Percentiles rank a stretch among this genome's conserved stretches.
Evolutionary conservation across 1,139 yeast species (phyloP).

Genomic region (Magnusiomyces magnusii): DNA sequence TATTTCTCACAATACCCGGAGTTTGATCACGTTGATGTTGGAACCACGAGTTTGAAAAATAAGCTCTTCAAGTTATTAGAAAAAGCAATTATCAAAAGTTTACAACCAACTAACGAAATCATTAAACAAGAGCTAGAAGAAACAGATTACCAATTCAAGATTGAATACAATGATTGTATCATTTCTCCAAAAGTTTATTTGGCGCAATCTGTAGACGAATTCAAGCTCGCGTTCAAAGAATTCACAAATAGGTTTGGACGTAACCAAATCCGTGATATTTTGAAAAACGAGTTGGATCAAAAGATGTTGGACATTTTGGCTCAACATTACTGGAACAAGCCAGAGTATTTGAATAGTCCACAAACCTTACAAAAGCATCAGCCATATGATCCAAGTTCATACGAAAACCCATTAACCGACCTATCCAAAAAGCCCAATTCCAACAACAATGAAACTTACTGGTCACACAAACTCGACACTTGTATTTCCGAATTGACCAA

Average conservation of each 20-base stretch:
- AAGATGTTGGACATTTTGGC: constrained; percentile 80
- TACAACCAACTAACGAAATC: constrained; percentile 79
- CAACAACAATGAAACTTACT: constrained; percentile 63
- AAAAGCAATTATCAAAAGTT: constrained; percentile 80
- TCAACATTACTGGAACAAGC: constrained; percentile 85
- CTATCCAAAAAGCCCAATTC: constrained; percentile 45
- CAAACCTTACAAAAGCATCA: constrained; percentile 2
- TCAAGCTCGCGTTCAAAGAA: constrained; percentile 83
- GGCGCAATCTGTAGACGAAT: constrained; percentile 82
- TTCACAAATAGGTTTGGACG: constrained; percentile 78
- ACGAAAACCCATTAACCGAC: constrained; percentile 48
- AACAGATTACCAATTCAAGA: constrained; percentile 86
- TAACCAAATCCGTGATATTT: constrained; percentile 66
- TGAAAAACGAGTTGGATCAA: constrained; percentile 84
- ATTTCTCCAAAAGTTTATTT: constrained; percentile 90
- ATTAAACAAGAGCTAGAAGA: constrained; percentile 92
- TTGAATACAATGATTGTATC: constrained; percentile 90
- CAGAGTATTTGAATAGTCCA: constrained; percentile 25
- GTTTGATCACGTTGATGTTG: constrained; percentile 64
- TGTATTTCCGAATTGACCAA: constrained; percentile 81
- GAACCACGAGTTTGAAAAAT: constrained; percentile 67
- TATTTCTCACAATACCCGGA: constrained; percentile 51
- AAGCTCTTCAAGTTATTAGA: constrained; percentile 84
- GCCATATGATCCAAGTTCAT: not conserved
- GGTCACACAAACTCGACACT: constrained; percentile 76